A percentile compares a stretch with the other conserved stretches of the same genome.
phyloP scores from a whole-genome alignment of 2,329 filamentous ascomycete species.

The Lachnellula cervina region DNA sequence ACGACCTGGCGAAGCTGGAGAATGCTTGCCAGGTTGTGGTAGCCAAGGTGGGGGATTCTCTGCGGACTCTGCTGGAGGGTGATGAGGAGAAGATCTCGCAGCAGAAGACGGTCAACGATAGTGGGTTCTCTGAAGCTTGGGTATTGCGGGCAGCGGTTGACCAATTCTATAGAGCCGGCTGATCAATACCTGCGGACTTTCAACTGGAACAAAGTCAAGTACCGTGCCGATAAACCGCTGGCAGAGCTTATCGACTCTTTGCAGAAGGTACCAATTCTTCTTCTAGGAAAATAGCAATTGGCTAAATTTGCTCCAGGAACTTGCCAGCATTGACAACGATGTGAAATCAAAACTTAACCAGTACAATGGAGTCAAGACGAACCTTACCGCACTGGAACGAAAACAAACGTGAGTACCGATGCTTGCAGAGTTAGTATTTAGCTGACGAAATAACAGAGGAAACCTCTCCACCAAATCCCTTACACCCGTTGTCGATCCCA shows the following conservation, averaged over 20 bases:
- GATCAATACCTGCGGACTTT: conserved; percentile 89
- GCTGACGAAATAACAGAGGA: conserved; percentile 50
- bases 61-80: conserved; percentile 30
- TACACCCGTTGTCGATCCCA: conserved; percentile 78
- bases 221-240: conserved; percentile 86
- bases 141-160: conserved; percentile 6
- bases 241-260: conserved; percentile 80
- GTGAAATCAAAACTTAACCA: conserved; percentile 92
- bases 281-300: not conserved
- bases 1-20: conserved; percentile 88
- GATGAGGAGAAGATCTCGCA: conserved; percentile 59
- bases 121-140: conserved; percentile 48
- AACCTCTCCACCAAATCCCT: conserved; percentile 94
- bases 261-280: conserved; percentile 61
- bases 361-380: conserved; percentile 88
- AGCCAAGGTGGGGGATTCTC: conserved; percentile 59
- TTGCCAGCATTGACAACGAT: conserved; percentile 89
- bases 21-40: conserved; percentile 75
- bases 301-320: conserved; percentile 54
- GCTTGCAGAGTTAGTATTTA: not conserved
- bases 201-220: conserved; percentile 96
- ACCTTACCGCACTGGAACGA: conserved; percentile 72
- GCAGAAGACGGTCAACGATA: conserved; percentile 74
- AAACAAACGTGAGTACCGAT: conserved; percentile 70
- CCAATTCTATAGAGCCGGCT: conserved; percentile 66